These are phyloP conservation scores for Phytopythium litorale DNA, from an alignment of 352 stramenopile species.

Conservation along the genomic window DNA sequence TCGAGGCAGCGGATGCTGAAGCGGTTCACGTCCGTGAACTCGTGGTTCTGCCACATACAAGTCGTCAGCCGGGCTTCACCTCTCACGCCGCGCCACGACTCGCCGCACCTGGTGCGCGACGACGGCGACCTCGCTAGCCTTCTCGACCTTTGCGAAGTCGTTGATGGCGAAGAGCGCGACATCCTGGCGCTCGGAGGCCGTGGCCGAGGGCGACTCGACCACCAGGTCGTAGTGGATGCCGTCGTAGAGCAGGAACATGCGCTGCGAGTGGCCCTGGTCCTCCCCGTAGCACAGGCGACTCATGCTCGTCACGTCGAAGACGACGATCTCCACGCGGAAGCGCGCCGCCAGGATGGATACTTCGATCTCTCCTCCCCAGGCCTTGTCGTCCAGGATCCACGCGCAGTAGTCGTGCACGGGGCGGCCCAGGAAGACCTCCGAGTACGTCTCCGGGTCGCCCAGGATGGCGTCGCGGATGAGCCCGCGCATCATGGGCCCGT, in stretches of 20 bases:
- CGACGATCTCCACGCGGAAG: constrained; percentile 80
- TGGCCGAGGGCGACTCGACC: constrained; percentile 48
- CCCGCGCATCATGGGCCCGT: constrained; percentile 55
- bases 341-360: constrained; percentile 76
- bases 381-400: constrained; percentile 81
- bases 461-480: constrained; percentile 78
- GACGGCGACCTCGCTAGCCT: constrained; percentile 74
- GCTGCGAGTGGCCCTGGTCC: constrained; percentile 77
- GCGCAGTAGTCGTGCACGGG: constrained; percentile 78
- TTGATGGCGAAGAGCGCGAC: constrained; percentile 76
- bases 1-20: constrained; percentile 76
- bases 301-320: constrained; percentile 87
- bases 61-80: no score
- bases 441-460: constrained; percentile 51
- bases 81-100: neutral
- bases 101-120: constrained; percentile 61
- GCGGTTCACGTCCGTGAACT: constrained; percentile 68
- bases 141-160: constrained; percentile 80
- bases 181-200: constrained; percentile 47
- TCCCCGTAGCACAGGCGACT: constrained; percentile 78
- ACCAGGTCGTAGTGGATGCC: constrained; percentile 85
- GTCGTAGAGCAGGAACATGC: constrained; percentile 85
- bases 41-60: constrained; percentile 45
- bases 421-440: constrained; percentile 73
- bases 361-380: constrained; percentile 86